Base-by-base conservation (phyloP, 345 rosid species). In the Rhizophora mangle region DNA sequence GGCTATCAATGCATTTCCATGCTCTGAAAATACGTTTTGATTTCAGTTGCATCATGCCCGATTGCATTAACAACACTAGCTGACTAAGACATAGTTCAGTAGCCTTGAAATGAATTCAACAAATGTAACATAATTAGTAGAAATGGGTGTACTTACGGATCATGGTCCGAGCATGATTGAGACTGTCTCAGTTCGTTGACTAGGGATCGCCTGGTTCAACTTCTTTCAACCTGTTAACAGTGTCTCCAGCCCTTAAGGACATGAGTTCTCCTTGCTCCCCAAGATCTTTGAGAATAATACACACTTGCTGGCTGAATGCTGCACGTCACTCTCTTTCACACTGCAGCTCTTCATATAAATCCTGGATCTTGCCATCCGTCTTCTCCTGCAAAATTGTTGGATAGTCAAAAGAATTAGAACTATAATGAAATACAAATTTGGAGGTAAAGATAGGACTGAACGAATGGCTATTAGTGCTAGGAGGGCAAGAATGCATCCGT, bases 301-400 rank as follows among this genome's bases (percentile, higher is more conserved):
- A 37, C 64, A 82, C 68, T 52, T 82, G 82, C 27, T 72, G 76
- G 20, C 43, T 80, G 67, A 77, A 24, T 34, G 53, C 74, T 21
- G 80, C 70, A 47, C 78, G 74, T 37, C 65, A 60, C 49, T 77
- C 72, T 72, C 65, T 77, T 74, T 76, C 81, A 6, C 2, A 60
- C 61, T 69, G 78, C 64, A 82, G 78, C 63, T 82, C 80, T 16
- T 74, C 52, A 34, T 32, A 70, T 53, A 82, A 61, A 64, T 77
- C 80, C 80, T 62, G 78, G 53, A 77, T 82, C 75, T 75, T 74
- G 74, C 64, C 72, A 63, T 74, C 80, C 51, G 79, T 79, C 68
- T 82, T 81, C 72, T 80, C 80, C 83, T 80, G 82, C 69, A 49
- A 63, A 43, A 18, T 60, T 47, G 31, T 58, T n/a, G 10, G 53